A percentile compares a stretch with the other conserved stretches of the same genome.
phyloP scores from a whole-genome alignment of 768 basidiomycete genomes.

The Polyporus arcularius region DNA sequence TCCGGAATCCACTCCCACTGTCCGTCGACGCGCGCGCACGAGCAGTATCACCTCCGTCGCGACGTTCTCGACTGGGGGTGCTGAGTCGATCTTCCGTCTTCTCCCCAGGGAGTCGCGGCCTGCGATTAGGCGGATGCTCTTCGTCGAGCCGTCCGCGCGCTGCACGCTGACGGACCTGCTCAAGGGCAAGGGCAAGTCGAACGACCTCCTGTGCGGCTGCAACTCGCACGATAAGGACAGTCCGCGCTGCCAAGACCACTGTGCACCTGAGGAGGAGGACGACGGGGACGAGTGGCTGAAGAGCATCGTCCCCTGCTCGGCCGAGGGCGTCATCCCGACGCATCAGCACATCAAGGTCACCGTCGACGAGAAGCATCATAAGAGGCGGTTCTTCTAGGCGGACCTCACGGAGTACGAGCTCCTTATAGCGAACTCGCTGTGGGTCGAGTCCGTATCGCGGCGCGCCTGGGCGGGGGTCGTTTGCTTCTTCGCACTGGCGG shows the following conservation, averaged over 20 bases:
- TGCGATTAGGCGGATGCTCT: constrained; percentile 91
- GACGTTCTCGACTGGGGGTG: constrained; percentile 70
- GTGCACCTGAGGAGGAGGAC: constrained; percentile 67
- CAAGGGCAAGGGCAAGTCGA: constrained; percentile 74
- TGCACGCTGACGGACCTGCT: constrained; percentile 93
- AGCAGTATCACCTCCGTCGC: constrained; percentile 43
- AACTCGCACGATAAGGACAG: constrained; percentile 46
- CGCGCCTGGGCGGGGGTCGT: background rate
- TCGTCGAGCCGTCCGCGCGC: constrained; percentile 82
- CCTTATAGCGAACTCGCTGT: background rate
- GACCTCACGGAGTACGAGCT: background rate
- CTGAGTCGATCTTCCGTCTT: constrained; percentile 95
- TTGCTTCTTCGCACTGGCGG: background rate
- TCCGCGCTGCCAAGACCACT: constrained; percentile 62
- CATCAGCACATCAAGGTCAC: constrained; percentile 78
- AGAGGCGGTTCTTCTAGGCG: constrained; percentile 71
- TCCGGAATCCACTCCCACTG: constrained; percentile 11
- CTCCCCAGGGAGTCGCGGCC: constrained; percentile 91
- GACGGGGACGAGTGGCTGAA: constrained; percentile 90
- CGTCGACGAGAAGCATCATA: constrained; percentile 71
- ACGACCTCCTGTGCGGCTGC: constrained; percentile 81
- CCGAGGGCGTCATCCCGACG: constrained; percentile 40
- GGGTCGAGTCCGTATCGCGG: background rate
- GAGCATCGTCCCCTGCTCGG: constrained; percentile 68
- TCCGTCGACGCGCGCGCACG: constrained; percentile 29